Evolutionary conservation across 2,329 filamentous ascomycete species (phyloP), one percentile per base, ranked within the genome.

Genomic region (Alternaria sp.): DNA sequence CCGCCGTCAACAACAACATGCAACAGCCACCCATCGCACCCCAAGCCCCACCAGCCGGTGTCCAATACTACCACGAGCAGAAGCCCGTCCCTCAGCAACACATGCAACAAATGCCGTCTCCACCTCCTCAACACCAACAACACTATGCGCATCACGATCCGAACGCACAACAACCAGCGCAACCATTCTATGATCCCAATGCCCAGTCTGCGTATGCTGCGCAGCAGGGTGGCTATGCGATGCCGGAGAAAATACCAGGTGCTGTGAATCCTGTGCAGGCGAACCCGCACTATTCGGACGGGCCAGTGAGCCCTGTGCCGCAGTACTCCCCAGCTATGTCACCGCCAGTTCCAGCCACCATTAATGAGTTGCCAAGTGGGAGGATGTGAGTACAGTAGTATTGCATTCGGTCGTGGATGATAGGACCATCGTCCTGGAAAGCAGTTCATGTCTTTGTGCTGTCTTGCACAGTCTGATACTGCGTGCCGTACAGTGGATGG

Each of bases 291-390:
- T 61, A 66, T 55, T 54, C 52, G 25, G 49, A 59, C 21, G 60
- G 56, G 19, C 54, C 60, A 3, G 46, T 51, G 9, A 68, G 66
- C 30, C 63, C 66, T 12, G 63, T 62, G 10, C 66, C 63, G n/a
- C 63, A 66, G 40, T 66, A 68, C 30, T 54, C 57, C 15, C 61
- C 60, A 6, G 40, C 28, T 12, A 28, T 50, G 23, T 5, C 51
- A 10, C 45, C 50, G 21, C 30, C 56, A 11, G 50, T 54, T 23
- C 61, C 56, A 3, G 32, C 55, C 5, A 59, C 57, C 26, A 17
- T 66, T 7, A 68, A 59, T 49, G 66, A 68, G 45, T 36, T 68
- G 19, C 56, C 66, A 19, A 56, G 43, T 30, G 30, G 46, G 40
- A 59, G 63, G 54, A 68, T 64, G 57, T 65, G 40, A 54, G 28